Conservation (phyloP, 2,329 filamentous ascomycete species). For the Hirsutella rhossiliensis region DNA sequence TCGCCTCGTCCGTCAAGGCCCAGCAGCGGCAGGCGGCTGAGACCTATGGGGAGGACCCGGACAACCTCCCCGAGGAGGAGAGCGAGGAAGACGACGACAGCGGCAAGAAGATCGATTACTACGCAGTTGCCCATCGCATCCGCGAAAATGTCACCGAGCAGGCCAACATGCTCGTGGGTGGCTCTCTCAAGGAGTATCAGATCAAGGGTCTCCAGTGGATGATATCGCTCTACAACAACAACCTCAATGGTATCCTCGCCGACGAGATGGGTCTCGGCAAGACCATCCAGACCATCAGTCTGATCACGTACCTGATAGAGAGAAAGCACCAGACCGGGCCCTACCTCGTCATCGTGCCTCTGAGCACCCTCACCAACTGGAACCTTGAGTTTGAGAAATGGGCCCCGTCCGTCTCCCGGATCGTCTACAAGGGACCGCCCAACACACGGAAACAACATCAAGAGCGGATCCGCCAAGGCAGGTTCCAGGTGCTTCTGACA, state of each 20-base stretch:
- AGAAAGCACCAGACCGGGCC: constrained; percentile 85
- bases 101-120: constrained; percentile 88
- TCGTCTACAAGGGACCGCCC: constrained; percentile 96
- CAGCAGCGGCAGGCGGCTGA: constrained; percentile 79
- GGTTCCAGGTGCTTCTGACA: constrained; percentile 92
- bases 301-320: constrained; percentile 96
- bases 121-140: constrained; percentile 90
- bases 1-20: constrained; percentile 85
- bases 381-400: constrained; percentile 98
- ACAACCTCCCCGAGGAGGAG: constrained; percentile 44
- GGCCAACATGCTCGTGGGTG: constrained; percentile 78
- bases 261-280: constrained; percentile 99
- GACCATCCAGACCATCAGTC: constrained; percentile 96
- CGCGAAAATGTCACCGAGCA: constrained; percentile 84
- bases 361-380: constrained; percentile 98
- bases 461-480: constrained; percentile 84
- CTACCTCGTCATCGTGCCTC: constrained; percentile 90
- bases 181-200: constrained; percentile 93
- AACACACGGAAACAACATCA: constrained; percentile 80
- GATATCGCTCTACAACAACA: constrained; percentile 99
- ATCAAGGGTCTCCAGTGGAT: constrained; percentile 99
- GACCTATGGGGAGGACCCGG: constrained; percentile 57
- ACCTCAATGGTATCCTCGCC: constrained; percentile 94
- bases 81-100: constrained; percentile 59
- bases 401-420: constrained; percentile 74